Conservation (phyloP, 2,329 filamentous ascomycete genomes). For the Diaporthe ilicicola region DNA sequence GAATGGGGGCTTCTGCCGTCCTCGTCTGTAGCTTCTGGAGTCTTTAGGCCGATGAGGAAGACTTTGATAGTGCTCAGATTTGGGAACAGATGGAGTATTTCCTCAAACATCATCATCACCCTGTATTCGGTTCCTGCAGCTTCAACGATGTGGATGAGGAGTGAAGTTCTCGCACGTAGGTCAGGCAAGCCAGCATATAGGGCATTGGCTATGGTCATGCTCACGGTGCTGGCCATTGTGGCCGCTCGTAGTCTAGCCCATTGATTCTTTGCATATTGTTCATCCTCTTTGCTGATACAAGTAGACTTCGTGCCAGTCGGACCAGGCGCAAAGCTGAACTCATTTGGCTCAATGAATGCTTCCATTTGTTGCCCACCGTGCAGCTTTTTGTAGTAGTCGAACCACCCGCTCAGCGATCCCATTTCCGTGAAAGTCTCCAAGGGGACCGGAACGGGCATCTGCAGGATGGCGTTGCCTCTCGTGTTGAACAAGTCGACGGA, state of each 20-base stretch:
- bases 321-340: background rate
- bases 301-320: fast-evolving
- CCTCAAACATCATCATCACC: background rate
- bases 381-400: background rate
- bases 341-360: too few relatives aligned
- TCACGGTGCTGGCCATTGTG: background rate
- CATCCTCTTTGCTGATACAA: background rate
- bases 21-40: background rate
- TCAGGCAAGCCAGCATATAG: background rate
- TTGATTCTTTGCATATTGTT: background rate
- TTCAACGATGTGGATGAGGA: background rate
- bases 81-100: background rate
- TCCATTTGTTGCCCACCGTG: background rate
- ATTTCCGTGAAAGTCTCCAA: background rate
- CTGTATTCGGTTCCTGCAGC: background rate
- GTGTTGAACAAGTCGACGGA: background rate
- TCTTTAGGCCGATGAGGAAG: background rate
- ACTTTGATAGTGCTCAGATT: background rate
- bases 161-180: background rate
- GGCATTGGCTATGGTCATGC: background rate
- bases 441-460: background rate
- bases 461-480: background rate
- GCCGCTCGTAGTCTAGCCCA: background rate
- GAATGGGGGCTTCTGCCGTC: background rate
- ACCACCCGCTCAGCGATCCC: background rate